Evolutionary conservation across 2,329 filamentous ascomycete species (phyloP).

Genomic region (Arthroderma uncinatum): DNA sequence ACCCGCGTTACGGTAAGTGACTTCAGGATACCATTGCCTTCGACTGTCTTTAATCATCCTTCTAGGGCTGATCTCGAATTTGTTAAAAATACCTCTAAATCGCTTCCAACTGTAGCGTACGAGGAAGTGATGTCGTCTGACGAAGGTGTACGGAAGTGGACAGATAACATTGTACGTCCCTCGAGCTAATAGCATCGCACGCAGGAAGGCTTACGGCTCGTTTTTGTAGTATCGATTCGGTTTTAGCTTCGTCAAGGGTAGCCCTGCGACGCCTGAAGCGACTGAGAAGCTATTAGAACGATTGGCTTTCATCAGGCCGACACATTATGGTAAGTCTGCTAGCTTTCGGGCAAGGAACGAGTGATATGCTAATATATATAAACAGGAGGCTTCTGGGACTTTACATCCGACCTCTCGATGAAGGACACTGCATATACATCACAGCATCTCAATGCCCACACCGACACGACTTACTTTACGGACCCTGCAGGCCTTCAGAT

Average conservation of each 20-base stretch:
- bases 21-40: not conserved
- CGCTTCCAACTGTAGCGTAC: conserved; percentile 51
- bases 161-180: conserved; percentile 44
- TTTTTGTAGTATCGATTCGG: conserved; percentile 51
- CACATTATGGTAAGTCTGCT: conserved; percentile 65
- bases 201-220: not conserved
- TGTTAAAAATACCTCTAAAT: conserved; percentile 23
- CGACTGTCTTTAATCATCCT: not conserved
- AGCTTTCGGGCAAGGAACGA: too few species aligned
- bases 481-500: conserved; percentile 85
- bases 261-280: conserved; percentile 56
- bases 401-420: conserved; percentile 74
- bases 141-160: conserved; percentile 48
- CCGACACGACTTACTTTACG: conserved; percentile 91
- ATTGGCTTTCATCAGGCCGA: conserved; percentile 77
- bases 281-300: conserved; percentile 66
- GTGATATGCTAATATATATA: not conserved
- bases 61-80: conserved; percentile 11
- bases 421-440: conserved; percentile 91
- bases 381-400: conserved; percentile 63
- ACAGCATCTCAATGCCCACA: conserved; percentile 70
- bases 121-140: conserved; percentile 49
- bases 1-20: conserved; percentile 4
- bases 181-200: not conserved
- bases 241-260: conserved; percentile 64